phyloP scores from a whole-genome alignment of 2,329 filamentous ascomycete species.

The Westerdykella ornata region DNA sequence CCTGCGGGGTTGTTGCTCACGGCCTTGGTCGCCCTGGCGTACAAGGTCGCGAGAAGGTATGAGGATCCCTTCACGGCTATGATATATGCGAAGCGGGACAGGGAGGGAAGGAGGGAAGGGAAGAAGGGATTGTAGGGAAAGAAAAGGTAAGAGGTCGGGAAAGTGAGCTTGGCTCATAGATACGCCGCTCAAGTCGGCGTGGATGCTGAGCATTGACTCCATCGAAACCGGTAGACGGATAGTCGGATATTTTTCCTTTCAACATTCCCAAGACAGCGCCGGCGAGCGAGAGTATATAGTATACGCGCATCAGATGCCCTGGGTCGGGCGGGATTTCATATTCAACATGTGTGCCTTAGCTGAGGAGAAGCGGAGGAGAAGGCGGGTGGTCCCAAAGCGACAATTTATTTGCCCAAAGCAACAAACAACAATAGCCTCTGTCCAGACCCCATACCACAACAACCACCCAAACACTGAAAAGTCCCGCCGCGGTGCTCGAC shows the following conservation, averaged over 20 bases:
- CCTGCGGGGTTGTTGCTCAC: slow-evolving; percentile 78
- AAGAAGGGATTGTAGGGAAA: slow-evolving; percentile 26
- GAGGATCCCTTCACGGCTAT: slow-evolving; percentile 92
- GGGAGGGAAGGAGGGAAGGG: slow-evolving; percentile 38
- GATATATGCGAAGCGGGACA: slow-evolving; percentile 86
- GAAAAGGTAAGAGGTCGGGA: background rate
- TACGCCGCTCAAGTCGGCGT: background rate
- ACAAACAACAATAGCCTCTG: too few species aligned
- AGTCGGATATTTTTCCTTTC: background rate
- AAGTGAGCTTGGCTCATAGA: background rate
- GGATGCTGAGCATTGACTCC: too few species aligned
- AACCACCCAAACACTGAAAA: too few species aligned
- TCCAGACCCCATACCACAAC: too few species aligned
- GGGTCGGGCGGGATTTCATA: too few species aligned
- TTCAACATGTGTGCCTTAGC: too few species aligned
- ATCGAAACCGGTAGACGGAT: background rate
- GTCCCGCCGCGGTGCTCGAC: too few species aligned
- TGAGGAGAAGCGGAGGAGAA: background rate
- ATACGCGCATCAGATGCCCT: slow-evolving; percentile 1
- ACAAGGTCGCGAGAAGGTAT: slow-evolving; percentile 72
- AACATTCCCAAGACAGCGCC: background rate
- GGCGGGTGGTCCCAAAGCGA: background rate
- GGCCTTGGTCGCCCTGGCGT: slow-evolving; percentile 66
- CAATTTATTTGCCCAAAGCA: too few species aligned
- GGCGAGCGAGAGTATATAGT: background rate